Conservation (phyloP, 148 eudicot genomes). For the Vaccinium myrtillus region DNA sequence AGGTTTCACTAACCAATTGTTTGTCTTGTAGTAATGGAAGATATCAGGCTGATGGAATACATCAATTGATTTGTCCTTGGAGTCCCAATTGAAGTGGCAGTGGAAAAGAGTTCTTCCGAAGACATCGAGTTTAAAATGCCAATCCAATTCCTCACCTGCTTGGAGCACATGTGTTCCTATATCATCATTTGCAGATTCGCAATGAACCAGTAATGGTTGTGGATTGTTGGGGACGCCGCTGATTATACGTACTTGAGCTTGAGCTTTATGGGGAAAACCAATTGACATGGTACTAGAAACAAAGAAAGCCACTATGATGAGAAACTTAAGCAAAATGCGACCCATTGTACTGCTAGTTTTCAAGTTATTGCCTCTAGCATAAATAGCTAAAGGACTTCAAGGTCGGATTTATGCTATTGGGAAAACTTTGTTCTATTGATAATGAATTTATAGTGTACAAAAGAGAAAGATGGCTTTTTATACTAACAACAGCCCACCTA, state of each 20-base stretch:
- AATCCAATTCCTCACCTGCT: not conserved
- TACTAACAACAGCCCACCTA: too few relatives aligned
- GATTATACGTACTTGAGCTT: not conserved
- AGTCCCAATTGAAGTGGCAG: not conserved
- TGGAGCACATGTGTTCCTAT: not conserved
- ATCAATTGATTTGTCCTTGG: not conserved
- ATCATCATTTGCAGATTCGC: not conserved
- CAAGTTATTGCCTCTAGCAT: too few relatives aligned
- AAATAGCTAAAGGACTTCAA: too few relatives aligned
- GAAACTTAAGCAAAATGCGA: not conserved
- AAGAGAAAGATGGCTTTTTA: too few relatives aligned
- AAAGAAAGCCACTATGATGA: not conserved
- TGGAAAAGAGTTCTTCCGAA: not conserved
- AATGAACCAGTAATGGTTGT: not conserved
- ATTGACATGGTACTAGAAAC: not conserved
- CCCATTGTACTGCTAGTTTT: not conserved
- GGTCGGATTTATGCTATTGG: too few relatives aligned
- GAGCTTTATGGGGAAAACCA: too few relatives aligned
- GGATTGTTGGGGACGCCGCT: not conserved
- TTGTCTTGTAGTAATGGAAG: fast-evolving
- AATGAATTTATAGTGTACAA: too few relatives aligned
- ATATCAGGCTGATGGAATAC: not conserved
- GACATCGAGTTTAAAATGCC: not conserved
- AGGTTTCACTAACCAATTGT: not conserved
- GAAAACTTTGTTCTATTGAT: too few relatives aligned